Base-by-base conservation (phyloP, 768 basidiomycete genomes). In the Suillus alpinus region DNA sequence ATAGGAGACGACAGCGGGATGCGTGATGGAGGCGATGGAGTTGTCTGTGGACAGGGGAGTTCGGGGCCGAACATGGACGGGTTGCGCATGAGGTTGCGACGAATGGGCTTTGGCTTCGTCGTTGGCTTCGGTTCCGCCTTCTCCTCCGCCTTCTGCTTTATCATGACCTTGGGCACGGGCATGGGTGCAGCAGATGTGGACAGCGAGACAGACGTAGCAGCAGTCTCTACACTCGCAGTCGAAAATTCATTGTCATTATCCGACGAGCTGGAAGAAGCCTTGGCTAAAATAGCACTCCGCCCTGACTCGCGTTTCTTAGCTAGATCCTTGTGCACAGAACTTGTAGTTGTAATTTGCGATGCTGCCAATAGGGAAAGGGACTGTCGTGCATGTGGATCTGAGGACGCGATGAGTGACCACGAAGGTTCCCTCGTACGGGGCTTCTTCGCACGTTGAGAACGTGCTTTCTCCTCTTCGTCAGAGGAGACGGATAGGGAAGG, bases 391-490 rank as follows among this genome's bases (percentile, higher is more conserved):
- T 57, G 62, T 60, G 64, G 68, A 43, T 57, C 63, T 46, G 70
- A 58, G 50, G 66, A 58, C 36, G 66, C 66, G 59, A 66, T 67
- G 61, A 72, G 61, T 40, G 70, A 71, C 72, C 72, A 75, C 16
- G 73, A 68, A 29, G 65, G 71, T 59, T 72, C 80, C 63, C 59
- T 62, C 20, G 71, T 75, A 57, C 84, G 80, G 53, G 80, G 75
- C 73, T 87, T 90, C 81, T 91, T 92, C 26, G 79, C 86, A 39
- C 77, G 79, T 63, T 78, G 78, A 43, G 78, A 80, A 40, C 88
- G 82, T 26, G 80, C 66, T 71, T 85, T 86, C 75, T 92, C 89
- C 68, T 91, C 90, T 64, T 91, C 90, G 67, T 92, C 90, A 20
- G 87, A 88, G 13, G 89, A 89, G 26, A 83, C 75, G 44, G 78